Percentiles rank a stretch among this genome's conserved stretches.
phyloP scores from a whole-genome alignment of 2,329 filamentous ascomycete genomes.

The Penicillium frequentans region DNA sequence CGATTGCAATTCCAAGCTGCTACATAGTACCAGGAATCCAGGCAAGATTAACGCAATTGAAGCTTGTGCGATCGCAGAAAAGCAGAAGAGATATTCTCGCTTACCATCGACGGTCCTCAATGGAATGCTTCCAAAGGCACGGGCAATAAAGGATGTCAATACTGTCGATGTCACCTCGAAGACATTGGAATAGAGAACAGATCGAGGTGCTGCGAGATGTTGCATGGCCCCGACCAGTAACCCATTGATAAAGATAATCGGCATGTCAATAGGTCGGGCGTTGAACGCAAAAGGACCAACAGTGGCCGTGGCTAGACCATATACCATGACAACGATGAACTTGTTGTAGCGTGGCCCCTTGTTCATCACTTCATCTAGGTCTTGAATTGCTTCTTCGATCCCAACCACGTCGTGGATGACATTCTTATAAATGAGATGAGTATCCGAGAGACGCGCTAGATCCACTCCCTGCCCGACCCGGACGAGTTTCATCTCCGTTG shows the following conservation, averaged over 20 bases:
- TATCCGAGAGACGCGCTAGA: slow-evolving; percentile 42
- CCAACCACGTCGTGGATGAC: slow-evolving; percentile 46
- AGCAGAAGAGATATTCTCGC: slow-evolving; percentile 60
- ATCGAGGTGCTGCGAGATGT: slow-evolving; percentile 72
- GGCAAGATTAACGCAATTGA: slow-evolving; percentile 70
- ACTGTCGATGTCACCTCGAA: slow-evolving; percentile 65
- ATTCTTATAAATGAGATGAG: slow-evolving; percentile 47
- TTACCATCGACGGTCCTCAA: slow-evolving; percentile 31
- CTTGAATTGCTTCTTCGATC: slow-evolving; percentile 43
- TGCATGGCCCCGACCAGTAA: slow-evolving; percentile 71
- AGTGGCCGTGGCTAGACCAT: slow-evolving; percentile 70
- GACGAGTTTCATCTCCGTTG: slow-evolving; percentile 46
- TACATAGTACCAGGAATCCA: slow-evolving; percentile 61
- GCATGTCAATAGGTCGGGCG: slow-evolving; percentile 73
- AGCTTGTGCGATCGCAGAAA: slow-evolving; percentile 67
- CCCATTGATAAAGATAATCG: slow-evolving; percentile 72
- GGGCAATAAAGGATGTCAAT: slow-evolving; percentile 65
- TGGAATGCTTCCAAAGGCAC: slow-evolving; percentile 64
- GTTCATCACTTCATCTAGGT: slow-evolving; percentile 54
- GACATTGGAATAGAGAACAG: slow-evolving; percentile 64
- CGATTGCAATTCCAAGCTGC: slow-evolving; percentile 65
- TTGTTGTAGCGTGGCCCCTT: slow-evolving; percentile 55
- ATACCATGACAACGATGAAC: slow-evolving; percentile 62
- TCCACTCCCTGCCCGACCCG: slow-evolving; percentile 42
- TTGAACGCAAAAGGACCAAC: slow-evolving; percentile 79